Percentiles rank a stretch among this genome's conserved stretches.
Evolutionary conservation across 2,329 filamentous ascomycete genomes (phyloP).

Genomic region (Passalora sequoiae): DNA sequence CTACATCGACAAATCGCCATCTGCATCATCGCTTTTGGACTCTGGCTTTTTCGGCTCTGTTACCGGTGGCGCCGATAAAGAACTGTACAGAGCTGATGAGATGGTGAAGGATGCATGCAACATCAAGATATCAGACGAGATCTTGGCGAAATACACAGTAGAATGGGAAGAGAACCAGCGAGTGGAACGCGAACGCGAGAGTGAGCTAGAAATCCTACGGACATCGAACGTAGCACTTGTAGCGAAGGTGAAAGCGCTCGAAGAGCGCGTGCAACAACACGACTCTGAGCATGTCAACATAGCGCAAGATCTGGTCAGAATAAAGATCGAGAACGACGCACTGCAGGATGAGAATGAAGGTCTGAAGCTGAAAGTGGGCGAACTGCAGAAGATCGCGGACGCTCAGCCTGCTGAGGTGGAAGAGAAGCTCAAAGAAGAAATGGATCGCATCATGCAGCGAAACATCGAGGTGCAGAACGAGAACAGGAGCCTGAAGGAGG

Average conservation of each 20-base stretch:
- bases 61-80: conserved; percentile 83
- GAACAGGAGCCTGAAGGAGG: conserved; percentile 81
- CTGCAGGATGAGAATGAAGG: conserved; percentile 85
- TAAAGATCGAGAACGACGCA: conserved; percentile 90
- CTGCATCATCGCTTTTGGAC: conserved; percentile 86
- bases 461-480: conserved; percentile 93
- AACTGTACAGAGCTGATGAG: conserved; percentile 90
- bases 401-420: conserved; percentile 87
- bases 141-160: conserved; percentile 69
- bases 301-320: conserved; percentile 83
- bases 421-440: conserved; percentile 67
- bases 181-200: conserved; percentile 74
- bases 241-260: conserved; percentile 74
- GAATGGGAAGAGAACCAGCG: conserved; percentile 93
- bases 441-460: conserved; percentile 85
- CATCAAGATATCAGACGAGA: conserved; percentile 76
- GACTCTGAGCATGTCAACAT: conserved; percentile 87
- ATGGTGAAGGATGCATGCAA: conserved; percentile 89
- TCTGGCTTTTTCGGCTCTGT: conserved; percentile 96
- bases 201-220: conserved; percentile 70
- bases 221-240: conserved; percentile 61
- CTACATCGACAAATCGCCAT: conserved; percentile 92
- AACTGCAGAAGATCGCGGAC: conserved; percentile 81
- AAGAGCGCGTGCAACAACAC: conserved; percentile 80
- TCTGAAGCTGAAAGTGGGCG: conserved; percentile 74